Evolutionary conservation across 306 rosid genomes (phyloP), one percentile per base, ranked within the genome.

Genomic region (Citrullus amarus): DNA sequence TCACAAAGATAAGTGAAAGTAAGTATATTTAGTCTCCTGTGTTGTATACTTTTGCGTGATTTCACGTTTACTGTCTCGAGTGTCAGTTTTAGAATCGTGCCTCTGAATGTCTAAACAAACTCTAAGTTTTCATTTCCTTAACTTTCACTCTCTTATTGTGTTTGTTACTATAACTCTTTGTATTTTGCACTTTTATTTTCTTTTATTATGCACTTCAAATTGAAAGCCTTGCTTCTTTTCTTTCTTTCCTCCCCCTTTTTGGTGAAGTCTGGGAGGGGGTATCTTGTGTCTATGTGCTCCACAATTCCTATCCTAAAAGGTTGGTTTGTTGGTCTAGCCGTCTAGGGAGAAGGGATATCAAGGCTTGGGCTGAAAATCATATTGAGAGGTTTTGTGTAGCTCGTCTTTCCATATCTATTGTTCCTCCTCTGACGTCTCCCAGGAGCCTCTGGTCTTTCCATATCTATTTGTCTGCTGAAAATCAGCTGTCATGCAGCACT

Each of bases 1-100:
- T 88, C 67, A 80, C 84, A 43, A 81, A 85, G 70, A 81, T 88
- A 51, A 78, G 88, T 74, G 90, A 88, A 83, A 88, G 92, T 88
- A 81, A 86, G 96, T 83, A 20, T 75, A 22, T 28, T 48, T 57
- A 43, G 13, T 71, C 39, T 18, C 32, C 46, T 71, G 1, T 25
- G 28, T 16, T 46, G 61, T 25, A 16, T n/a, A 4, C 10, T 9
- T 76, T 59, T 77, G 55, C 9, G 10, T 68, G 7, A 71, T 71
- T 71, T 71, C 14, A 14, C 39, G 3, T 48, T 10, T 71, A 46
- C 58, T 14, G 9, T 59, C 59, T 48, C 6, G 4, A 15, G 11
- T 48, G 22, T 48, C 76, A 25, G 58, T 3, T 71, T 0, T 25
- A 71, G 58, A 71, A 12, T 71, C 76, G 4, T 38, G 51, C 73